These are phyloP conservation scores for Castanea mollissima DNA, from an alignment of 306 rosid genomes.

Conservation along the genomic window DNA sequence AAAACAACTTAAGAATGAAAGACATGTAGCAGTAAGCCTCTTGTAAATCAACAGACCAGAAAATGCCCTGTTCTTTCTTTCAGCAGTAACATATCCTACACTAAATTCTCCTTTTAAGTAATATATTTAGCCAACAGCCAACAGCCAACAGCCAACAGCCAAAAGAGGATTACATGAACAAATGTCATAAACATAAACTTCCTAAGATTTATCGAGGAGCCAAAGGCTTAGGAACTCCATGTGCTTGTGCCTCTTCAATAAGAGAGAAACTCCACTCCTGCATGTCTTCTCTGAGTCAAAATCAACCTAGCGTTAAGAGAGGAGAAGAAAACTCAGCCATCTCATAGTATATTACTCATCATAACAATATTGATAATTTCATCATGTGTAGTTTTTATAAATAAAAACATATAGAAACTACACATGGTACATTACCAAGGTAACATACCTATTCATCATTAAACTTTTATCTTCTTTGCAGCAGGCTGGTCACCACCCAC, in stretches of 20 bases:
- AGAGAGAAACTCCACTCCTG: neutral
- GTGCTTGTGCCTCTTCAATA: neutral
- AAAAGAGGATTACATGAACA: neutral
- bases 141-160: neutral
- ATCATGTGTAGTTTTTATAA: neutral
- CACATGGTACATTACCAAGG: too few relatives aligned
- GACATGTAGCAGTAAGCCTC: too few relatives aligned
- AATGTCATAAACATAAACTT: neutral
- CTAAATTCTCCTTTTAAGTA: neutral
- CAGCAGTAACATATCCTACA: neutral
- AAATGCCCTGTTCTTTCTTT: neutral
- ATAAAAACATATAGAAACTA: neutral
- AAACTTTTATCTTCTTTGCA: slow-evolving; percentile 88
- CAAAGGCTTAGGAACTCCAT: neutral
- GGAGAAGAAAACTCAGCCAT: neutral
- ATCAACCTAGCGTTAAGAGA: neutral
- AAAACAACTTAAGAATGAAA: neutral
- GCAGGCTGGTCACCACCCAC: slow-evolving; percentile 58
- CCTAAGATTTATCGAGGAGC: neutral
- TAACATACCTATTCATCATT: slow-evolving; percentile 32
- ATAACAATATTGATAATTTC: neutral
- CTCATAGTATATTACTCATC: neutral
- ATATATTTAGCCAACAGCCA: neutral
- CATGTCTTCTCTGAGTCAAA: neutral
- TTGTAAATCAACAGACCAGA: neutral